Percentiles rank a stretch among this genome's conserved stretches.
Evolutionary conservation across 2,329 filamentous ascomycete genomes (phyloP).

Genomic region (Penicillium decumbens): DNA sequence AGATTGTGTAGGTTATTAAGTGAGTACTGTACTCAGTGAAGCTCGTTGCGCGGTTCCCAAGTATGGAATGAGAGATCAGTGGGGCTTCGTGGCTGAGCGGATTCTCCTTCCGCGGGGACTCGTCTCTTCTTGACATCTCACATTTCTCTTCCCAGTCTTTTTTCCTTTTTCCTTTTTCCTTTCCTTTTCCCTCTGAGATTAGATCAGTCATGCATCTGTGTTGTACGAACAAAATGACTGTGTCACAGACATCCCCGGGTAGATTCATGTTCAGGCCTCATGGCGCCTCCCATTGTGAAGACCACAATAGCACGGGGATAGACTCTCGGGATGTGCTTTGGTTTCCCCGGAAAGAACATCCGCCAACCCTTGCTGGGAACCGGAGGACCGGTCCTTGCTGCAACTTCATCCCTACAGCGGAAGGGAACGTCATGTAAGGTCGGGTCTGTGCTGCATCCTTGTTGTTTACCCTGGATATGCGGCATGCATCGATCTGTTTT

Average conservation of each 20-base stretch:
- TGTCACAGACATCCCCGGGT: neutral
- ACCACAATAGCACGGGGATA: neutral
- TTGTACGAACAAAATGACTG: neutral
- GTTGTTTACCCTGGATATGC: conserved; percentile 36
- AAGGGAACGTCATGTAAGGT: conserved; percentile 39
- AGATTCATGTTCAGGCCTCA: neutral
- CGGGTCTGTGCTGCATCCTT: conserved; percentile 34
- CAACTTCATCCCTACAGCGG: conserved; percentile 30
- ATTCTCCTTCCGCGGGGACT: conserved; percentile 3
- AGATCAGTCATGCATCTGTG: neutral
- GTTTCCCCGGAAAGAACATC: conserved; percentile 11
- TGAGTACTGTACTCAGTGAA: too few species aligned
- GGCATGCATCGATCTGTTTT: conserved; percentile 32
- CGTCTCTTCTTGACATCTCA: conserved; percentile 24
- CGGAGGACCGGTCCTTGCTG: conserved; percentile 29
- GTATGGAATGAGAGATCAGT: conserved; percentile 14
- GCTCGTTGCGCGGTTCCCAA: conserved; percentile 18
- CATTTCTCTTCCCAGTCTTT: conserved; percentile 21
- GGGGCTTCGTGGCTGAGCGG: conserved; percentile 19
- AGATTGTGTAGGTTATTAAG: conserved; percentile 3
- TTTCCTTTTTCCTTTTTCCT: too few species aligned
- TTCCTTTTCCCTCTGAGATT: neutral
- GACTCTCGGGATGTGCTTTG: too few species aligned
- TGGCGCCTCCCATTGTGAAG: too few species aligned
- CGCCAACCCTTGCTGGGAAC: conserved; percentile 28